Base-by-base conservation (phyloP, 1,139 yeast genomes). In the Zygosaccharomyces pseudobailii region DNA sequence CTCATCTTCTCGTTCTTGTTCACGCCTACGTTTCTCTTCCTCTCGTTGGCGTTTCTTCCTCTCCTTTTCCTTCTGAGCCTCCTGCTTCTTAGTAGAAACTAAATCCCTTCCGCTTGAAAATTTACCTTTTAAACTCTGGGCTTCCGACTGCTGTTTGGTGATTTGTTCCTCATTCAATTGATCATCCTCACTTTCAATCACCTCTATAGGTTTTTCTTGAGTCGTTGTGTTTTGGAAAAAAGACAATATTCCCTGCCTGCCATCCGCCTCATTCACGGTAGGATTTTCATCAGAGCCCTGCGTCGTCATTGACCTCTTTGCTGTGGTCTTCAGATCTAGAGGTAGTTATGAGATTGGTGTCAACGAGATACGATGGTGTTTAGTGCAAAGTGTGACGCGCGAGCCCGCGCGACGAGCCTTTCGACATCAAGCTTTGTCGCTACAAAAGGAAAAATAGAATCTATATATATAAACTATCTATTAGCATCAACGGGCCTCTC, bases 21-120 rank as follows among this genome's bases (percentile, higher is more conserved):
- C 27, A 24, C 27, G 27, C 27, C 9, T 65, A 34, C 59, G 55
- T 45, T 59, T 65, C 45, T 55, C 51, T 36, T 55, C 52, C 47
- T 61, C 66, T 40, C 17, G 17, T 43, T 60, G 62, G 32, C 57
- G 65, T 38, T 52, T 58, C 51, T 61, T 63, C 39, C 59, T 64
- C 42, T 63, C 65, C 41, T 59, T 59, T 27, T 53, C 57, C 43
- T 52, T 55, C 48, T 54, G 56, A 35, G 52, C 40, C 36, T 43
- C 55, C 34, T 53, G 59, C 49, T 45, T 47, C 28, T 42, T 48
- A 7, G 28, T 40, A 10, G 52, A 52, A 30, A 52, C 46, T 40
- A 46, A 20, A 19, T 51, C 48, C 25, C 52, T 47, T 24, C 57
- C 50, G 23, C 48, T 55, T 6, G 45, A 22, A 24, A 10, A 40